Percentiles rank a stretch among this genome's conserved stretches.
Conservation (phyloP, 805 yeast species). For the Barnettozyma siamensis region DNA sequence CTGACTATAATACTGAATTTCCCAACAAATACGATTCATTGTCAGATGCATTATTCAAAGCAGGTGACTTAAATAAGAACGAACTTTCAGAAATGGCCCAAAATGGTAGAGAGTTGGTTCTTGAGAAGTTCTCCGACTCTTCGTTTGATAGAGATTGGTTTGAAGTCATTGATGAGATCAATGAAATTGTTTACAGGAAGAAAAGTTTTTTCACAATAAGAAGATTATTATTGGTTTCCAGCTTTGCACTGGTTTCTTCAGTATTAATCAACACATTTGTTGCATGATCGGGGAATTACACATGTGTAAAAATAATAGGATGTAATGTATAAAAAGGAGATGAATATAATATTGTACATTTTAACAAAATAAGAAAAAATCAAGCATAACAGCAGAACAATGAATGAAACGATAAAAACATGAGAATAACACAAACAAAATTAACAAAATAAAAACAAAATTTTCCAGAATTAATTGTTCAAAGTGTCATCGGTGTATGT, state of each 20-base stretch:
- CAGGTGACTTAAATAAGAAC: constrained; percentile 32
- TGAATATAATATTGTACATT: no score
- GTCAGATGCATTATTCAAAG: constrained; percentile 40
- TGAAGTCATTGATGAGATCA: constrained; percentile 14
- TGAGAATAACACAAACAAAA: no score
- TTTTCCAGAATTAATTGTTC: neutral
- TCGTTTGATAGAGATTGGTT: constrained; percentile 54
- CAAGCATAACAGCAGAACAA: neutral
- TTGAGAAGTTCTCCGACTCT: constrained; percentile 55
- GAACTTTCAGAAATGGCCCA: constrained; percentile 38
- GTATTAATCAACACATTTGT: neutral
- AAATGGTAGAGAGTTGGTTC: constrained; percentile 40
- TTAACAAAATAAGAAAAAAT: neutral
- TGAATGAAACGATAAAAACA: neutral
- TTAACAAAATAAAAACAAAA: no score
- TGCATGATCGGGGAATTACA: no score
- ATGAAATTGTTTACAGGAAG: neutral
- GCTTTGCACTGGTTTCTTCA: neutral
- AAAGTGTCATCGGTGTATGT: constrained; percentile 17
- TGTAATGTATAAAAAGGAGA: no score
- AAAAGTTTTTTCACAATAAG: neutral
- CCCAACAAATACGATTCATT: constrained; percentile 38
- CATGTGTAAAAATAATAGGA: no score
- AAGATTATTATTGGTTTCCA: neutral
- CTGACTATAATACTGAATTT: constrained; percentile 45